Percentiles rank a stretch among this genome's conserved stretches.
phyloP scores from a whole-genome alignment of 345 rosid species.

The Psidium friedrichsthalianum region DNA sequence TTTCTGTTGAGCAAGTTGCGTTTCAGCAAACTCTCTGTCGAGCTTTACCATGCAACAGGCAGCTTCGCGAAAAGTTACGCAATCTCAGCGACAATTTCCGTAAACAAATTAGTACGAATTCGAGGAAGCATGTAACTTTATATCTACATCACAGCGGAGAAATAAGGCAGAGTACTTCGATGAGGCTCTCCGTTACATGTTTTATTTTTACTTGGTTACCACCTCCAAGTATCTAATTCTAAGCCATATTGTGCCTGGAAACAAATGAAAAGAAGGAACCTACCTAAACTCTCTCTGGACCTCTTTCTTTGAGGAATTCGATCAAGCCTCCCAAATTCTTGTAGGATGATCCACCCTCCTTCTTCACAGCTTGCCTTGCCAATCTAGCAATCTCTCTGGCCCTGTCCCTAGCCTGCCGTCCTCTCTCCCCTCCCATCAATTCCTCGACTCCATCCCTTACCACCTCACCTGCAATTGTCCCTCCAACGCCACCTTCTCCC shows the following conservation, averaged over 20 bases:
- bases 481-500: background rate
- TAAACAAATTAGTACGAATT: background rate
- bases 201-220: background rate
- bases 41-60: background rate
- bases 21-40: background rate
- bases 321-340: constrained; percentile 8
- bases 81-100: background rate
- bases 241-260: background rate
- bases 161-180: background rate
- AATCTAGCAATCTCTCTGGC: constrained; percentile 1
- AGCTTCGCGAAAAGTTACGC: background rate
- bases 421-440: constrained; percentile 14
- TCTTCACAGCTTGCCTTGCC: constrained; percentile 9
- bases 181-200: background rate
- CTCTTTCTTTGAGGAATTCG: constrained; percentile 2
- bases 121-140: background rate
- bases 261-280: background rate
- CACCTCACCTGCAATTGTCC: background rate
- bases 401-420: constrained; percentile 9
- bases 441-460: constrained; percentile 5
- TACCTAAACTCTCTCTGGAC: background rate
- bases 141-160: background rate
- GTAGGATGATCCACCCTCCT: constrained; percentile 6
- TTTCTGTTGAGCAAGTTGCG: background rate
- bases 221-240: background rate